These are phyloP conservation scores for Crepidotus variabilis DNA, from an alignment of 768 basidiomycete genomes.

Conservation along the genomic window DNA sequence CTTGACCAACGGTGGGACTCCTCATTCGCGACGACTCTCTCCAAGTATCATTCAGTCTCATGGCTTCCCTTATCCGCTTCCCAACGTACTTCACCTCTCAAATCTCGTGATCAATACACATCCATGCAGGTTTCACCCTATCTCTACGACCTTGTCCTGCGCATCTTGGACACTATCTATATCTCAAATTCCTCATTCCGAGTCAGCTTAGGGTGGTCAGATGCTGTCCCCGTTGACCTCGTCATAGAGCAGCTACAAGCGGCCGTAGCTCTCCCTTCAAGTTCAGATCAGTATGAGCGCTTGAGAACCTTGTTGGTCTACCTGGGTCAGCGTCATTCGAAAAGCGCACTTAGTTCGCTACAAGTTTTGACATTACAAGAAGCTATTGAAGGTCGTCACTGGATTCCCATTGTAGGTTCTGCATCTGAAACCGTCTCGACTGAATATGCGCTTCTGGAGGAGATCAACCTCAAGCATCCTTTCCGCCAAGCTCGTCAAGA, in stretches of 20 bases:
- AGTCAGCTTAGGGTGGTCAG: constrained; percentile 34
- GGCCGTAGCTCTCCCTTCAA: constrained; percentile 8
- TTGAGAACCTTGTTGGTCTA: constrained; percentile 7
- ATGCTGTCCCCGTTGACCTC: constrained; percentile 24
- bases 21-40: not conserved
- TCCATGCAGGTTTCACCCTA: constrained; percentile 4
- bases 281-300: not conserved
- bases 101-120: constrained; percentile 19
- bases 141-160: constrained; percentile 36
- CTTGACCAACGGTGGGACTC: constrained; percentile 10
- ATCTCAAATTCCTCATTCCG: constrained; percentile 23
- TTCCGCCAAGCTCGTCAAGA: constrained; percentile 4
- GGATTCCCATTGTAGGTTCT: constrained; percentile 12
- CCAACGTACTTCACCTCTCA: constrained; percentile 18
- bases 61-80: constrained; percentile 25
- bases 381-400: not conserved
- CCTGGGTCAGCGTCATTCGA: not conserved
- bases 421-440: not conserved
- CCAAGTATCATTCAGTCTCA: not conserved
- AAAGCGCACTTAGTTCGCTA: not conserved
- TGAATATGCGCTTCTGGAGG: constrained; percentile 9
- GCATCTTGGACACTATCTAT: constrained; percentile 19
- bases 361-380: not conserved
- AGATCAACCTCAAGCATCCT: constrained; percentile 4
- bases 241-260: constrained; percentile 26